These are phyloP conservation scores for Lithohypha guttulata DNA, from an alignment of 2,329 filamentous ascomycete genomes.

Conservation along the genomic window DNA sequence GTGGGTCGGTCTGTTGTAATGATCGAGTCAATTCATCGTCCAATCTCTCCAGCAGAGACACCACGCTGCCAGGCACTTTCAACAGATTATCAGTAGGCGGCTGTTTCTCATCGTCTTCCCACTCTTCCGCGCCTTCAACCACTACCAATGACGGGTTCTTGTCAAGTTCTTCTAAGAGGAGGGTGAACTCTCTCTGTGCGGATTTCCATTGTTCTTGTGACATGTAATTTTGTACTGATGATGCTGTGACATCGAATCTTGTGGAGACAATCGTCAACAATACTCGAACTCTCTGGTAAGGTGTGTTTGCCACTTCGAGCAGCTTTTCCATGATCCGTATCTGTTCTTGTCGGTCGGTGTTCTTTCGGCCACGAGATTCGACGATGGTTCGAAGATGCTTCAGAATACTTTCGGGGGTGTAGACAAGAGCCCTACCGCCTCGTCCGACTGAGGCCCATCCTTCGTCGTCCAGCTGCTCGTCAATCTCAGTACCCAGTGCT, in stretches of 20 bases:
- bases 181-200: slow-evolving; percentile 74
- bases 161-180: slow-evolving; percentile 69
- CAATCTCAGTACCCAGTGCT: slow-evolving; percentile 40
- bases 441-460: slow-evolving; percentile 84
- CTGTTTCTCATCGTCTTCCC: slow-evolving; percentile 96
- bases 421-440: slow-evolving; percentile 78
- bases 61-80: slow-evolving; percentile 87
- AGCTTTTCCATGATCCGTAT: slow-evolving; percentile 97
- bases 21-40: slow-evolving; percentile 96
- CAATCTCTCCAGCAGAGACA: slow-evolving; percentile 87
- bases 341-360: slow-evolving; percentile 89
- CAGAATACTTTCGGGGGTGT: slow-evolving; percentile 94
- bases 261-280: slow-evolving; percentile 86
- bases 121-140: slow-evolving; percentile 86
- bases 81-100: slow-evolving; percentile 66
- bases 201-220: slow-evolving; percentile 93
- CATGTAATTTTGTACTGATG: slow-evolving; percentile 66
- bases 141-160: slow-evolving; percentile 71
- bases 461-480: slow-evolving; percentile 56
- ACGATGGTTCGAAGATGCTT: slow-evolving; percentile 90
- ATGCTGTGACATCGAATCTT: slow-evolving; percentile 81
- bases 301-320: slow-evolving; percentile 72
- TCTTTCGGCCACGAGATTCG: slow-evolving; percentile 96
- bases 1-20: slow-evolving; percentile 94
- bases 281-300: slow-evolving; percentile 89